Evolutionary conservation across 2,329 filamentous ascomycete genomes (phyloP), one percentile per base, ranked within the genome.

Genomic region (Xylariaceae sp.): DNA sequence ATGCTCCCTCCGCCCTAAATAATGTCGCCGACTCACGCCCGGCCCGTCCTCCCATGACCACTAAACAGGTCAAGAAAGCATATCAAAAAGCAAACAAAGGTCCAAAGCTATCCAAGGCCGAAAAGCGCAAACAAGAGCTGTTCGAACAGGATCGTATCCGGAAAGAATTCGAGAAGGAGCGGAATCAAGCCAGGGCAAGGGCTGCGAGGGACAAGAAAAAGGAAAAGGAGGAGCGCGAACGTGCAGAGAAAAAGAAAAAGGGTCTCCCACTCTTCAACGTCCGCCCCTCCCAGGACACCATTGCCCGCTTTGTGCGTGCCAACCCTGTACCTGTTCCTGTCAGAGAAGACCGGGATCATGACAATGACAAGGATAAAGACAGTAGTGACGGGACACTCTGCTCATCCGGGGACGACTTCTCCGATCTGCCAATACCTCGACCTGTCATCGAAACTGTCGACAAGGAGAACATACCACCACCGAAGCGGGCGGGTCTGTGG

Each of bases 281-380:
- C 4, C 68, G 72, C 27, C 73, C 79, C 0, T 82, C 79, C 25
- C 80, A 83, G 58, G 74, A 74, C 34, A 78, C 74, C 0, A 79
- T 83, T 50, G 67, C 76, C 16, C 59, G 70, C 27, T 83, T 83
- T 46, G 62, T 78, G 6, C 63, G 51, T 37, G 49, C 44, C 29
- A 50, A 51, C 33, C 48, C 49, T 14, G 58, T 32, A 10, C 38
- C 32, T 14, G 22, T 12, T 12, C 16, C 10, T 20, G 16, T 8
- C 2, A 25, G 17, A 47, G 17, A 45, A 57, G 6, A 37, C 44
- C 12, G 21, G 16, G 5, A 20, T 5, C 37, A 37, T 17, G 16
- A 17, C 19, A 11, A 40, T 16, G 7, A 12, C 12, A 12, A 32
- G 27, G 12, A n/a, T n/a, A n/a, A n/a, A n/a, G 12, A 12, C 4